Conservation (phyloP, 306 rosid genomes). For the Vigna trinervia region DNA sequence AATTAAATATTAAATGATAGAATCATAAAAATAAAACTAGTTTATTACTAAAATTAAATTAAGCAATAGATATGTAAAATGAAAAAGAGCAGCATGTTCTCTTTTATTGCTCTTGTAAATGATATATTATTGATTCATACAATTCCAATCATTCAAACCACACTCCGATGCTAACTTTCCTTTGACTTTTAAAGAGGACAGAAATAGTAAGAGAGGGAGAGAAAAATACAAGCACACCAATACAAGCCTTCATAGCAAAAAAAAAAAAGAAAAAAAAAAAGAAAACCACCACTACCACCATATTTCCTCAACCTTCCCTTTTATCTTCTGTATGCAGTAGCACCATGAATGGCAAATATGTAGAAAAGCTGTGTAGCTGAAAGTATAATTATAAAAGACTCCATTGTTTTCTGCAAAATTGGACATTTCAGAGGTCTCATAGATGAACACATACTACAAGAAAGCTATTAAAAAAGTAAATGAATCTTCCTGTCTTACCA, state of each 20-base stretch:
- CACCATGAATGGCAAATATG: conserved; percentile 69
- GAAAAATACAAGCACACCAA: conserved; percentile 22
- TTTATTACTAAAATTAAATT: too few relatives aligned
- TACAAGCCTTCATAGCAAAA: conserved; percentile 24
- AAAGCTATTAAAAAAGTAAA: conserved; percentile 10
- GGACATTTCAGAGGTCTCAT: conserved; percentile 25
- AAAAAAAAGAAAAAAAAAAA: background rate
- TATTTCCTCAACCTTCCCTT: conserved; percentile 2
- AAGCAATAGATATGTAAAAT: too few relatives aligned
- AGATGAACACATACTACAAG: conserved; percentile 8
- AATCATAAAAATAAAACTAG: too few relatives aligned
- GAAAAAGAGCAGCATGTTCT: background rate
- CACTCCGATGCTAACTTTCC: conserved; percentile 38
- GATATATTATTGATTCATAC: conserved; percentile 32
- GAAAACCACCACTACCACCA: background rate
- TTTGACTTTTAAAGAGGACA: conserved; percentile 14
- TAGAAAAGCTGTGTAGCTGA: conserved; percentile 85
- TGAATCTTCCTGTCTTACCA: conserved; percentile 62
- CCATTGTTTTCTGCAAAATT: conserved; percentile 82
- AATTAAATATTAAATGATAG: too few relatives aligned
- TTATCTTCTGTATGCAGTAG: conserved; percentile 42
- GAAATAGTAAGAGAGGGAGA: background rate
- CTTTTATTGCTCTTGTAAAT: conserved; percentile 12
- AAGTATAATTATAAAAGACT: conserved; percentile 88
- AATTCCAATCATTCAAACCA: conserved; percentile 52